Conservation (phyloP, 768 basidiomycete genomes). For the Coprinopsis sp. region DNA sequence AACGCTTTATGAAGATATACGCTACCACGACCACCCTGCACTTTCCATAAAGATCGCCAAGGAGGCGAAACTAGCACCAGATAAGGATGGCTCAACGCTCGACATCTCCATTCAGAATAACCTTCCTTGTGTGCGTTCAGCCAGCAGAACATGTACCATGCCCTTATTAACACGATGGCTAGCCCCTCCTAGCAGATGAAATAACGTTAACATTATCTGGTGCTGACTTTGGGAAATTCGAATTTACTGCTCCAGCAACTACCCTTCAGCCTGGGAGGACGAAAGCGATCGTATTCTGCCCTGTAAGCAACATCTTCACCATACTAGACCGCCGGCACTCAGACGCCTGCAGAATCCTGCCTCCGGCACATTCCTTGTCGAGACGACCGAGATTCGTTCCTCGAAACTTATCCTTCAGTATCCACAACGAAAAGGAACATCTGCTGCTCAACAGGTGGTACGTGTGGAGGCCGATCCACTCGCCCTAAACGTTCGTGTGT, state of each 20-base stretch:
- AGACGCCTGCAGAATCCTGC: constrained; percentile 52
- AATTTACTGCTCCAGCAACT: constrained; percentile 41
- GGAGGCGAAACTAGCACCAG: constrained; percentile 48
- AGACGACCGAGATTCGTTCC: constrained; percentile 62
- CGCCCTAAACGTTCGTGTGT: constrained; percentile 60
- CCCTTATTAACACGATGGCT: constrained; percentile 7
- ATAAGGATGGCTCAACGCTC: constrained; percentile 62
- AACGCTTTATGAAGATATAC: constrained; percentile 43
- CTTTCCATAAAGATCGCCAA: constrained; percentile 48
- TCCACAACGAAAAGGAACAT: constrained; percentile 42
- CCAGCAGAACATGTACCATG: neutral
- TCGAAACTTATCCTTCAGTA: constrained; percentile 66
- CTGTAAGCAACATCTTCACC: constrained; percentile 47
- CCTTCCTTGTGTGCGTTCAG: constrained; percentile 68
- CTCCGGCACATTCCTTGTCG: constrained; percentile 63
- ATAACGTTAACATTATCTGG: constrained; percentile 59
- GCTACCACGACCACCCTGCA: constrained; percentile 65
- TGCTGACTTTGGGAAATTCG: constrained; percentile 56
- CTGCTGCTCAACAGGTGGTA: constrained; percentile 35
- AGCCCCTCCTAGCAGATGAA: constrained; percentile 56
- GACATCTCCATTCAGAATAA: constrained; percentile 57
- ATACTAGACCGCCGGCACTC: constrained; percentile 1
- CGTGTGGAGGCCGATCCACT: constrained; percentile 58
- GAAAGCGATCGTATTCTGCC: constrained; percentile 56
- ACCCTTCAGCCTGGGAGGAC: constrained; percentile 57